Evolutionary conservation across 169 alveolate genomes (phyloP), one percentile per base, ranked within the genome.

Genomic region (Cryptosporidium tyzzeri): DNA sequence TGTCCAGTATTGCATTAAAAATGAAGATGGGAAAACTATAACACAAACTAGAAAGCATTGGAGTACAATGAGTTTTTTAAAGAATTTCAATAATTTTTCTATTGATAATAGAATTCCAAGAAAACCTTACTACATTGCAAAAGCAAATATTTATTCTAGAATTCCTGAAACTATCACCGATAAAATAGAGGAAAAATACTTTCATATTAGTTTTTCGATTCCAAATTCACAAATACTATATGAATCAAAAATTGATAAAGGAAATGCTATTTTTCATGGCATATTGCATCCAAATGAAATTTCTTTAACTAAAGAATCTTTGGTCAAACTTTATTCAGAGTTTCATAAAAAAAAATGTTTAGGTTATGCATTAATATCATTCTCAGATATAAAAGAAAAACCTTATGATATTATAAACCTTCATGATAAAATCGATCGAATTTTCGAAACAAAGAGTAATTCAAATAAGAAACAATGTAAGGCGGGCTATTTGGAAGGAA

Each of bases 91-190:
- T 37, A 59, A 51, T 45, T 21, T 5, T 14, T 10, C 12, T 4
- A 31, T 29, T 14, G 7, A 41, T 7, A 23, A 35, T 23, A 31
- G 23, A n/a, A 33, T 41, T 55, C 44, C 41, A 12, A 45, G 29
- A 26, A 53, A 62, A 29, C 21, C 21, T 23, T 62, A 62, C 41
- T 65, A 65, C 71, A 31, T 21, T 5, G 35, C 89, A 61, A 62
- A 59, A 3, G 50, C 41, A 62, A 65, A 62, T 4, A 44, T 80
- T 44, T 65, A 62, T 65, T 80, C 89, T 8, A 80, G 89, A 80
- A 44, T 80, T n/a, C 74, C 89, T 29, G 80, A 80, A 45, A 50
- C 39, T 21, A 41, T 80, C 8, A 23, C 29, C 0, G 89, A 41
- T 26, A 23, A 61, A 3, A 41, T 62, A 21, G 23, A 23, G 23